Evolutionary conservation across 2,329 filamentous ascomycete species (phyloP).

Genomic region (Neopestalotiopsis clavispora): DNA sequence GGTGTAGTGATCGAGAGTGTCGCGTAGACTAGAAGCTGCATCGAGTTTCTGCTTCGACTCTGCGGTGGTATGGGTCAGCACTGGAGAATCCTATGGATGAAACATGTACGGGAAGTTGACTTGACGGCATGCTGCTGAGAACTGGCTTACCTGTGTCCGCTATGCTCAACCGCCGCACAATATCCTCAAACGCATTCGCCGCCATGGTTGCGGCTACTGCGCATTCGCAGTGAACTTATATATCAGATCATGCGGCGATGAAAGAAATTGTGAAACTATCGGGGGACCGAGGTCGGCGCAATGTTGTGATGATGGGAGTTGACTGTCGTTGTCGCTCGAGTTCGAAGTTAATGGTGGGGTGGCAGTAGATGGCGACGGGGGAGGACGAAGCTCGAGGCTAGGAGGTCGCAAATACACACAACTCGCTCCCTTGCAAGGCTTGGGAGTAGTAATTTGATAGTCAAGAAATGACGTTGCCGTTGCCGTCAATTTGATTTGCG

Average conservation of each 20-base stretch:
- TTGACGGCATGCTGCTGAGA: not conserved
- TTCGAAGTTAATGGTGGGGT: not conserved
- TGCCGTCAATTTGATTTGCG: not conserved
- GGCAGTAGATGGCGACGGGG: not conserved
- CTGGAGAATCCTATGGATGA: slow-evolving; percentile 15
- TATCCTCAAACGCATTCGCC: slow-evolving; percentile 62
- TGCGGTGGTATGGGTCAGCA: slow-evolving; percentile 40
- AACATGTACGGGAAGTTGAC: not conserved
- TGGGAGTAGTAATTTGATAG: too few relatives aligned
- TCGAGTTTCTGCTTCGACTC: slow-evolving; percentile 83
- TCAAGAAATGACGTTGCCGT: not conserved
- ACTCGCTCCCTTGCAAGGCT: too few relatives aligned
- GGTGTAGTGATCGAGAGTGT: slow-evolving; percentile 89
- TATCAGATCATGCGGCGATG: slow-evolving; percentile 28
- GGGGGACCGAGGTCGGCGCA: slow-evolving; percentile 21
- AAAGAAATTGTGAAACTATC: slow-evolving; percentile 17
- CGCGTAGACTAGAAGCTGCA: slow-evolving; percentile 83
- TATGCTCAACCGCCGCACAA: slow-evolving; percentile 63
- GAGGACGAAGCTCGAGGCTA: not conserved
- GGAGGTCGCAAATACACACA: too few relatives aligned
- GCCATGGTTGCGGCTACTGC: slow-evolving; percentile 62
- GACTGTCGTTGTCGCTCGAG: not conserved
- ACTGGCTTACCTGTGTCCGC: slow-evolving; percentile 57
- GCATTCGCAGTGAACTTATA: slow-evolving; percentile 27
- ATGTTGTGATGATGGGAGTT: not conserved